phyloP scores from a whole-genome alignment of 148 eudicot genomes.

The Silene conica region DNA sequence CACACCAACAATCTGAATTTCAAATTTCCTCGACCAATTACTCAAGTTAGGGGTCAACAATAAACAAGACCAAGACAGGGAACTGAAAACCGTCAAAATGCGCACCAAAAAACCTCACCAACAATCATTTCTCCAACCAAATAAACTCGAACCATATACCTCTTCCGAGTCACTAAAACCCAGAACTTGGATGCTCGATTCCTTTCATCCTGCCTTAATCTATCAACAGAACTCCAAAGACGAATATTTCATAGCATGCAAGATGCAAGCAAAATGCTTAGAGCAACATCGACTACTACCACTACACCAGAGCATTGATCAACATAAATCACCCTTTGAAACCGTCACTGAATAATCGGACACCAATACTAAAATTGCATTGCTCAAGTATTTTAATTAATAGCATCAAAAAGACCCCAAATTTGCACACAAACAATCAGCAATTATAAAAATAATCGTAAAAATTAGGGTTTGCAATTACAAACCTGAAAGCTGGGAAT shows the following conservation, averaged over 20 bases:
- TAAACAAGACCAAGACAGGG: neutral
- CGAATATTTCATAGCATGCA: neutral
- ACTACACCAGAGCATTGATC: too few relatives aligned
- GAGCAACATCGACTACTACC: too few relatives aligned
- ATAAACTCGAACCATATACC: neutral
- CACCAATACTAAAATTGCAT: neutral
- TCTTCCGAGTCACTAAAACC: neutral
- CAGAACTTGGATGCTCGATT: neutral
- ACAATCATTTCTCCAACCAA: neutral
- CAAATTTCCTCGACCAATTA: neutral
- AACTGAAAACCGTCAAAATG: neutral
- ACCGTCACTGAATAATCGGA: too few relatives aligned
- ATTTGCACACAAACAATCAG: neutral
- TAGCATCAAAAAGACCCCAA: neutral
- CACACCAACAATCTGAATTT: neutral
- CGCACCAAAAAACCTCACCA: neutral
- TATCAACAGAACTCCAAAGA: neutral
- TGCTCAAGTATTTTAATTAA: neutral
- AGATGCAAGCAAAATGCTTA: neutral
- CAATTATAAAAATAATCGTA: neutral
- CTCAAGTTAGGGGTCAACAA: neutral
- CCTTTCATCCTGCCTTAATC: neutral
- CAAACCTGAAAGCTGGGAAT: constrained; percentile 57
- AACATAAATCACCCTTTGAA: too few relatives aligned
- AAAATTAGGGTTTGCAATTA: neutral